Evolutionary conservation across 2,329 filamentous ascomycete genomes (phyloP), one percentile per base, ranked within the genome.

Genomic region (Verticillium isaacii): DNA sequence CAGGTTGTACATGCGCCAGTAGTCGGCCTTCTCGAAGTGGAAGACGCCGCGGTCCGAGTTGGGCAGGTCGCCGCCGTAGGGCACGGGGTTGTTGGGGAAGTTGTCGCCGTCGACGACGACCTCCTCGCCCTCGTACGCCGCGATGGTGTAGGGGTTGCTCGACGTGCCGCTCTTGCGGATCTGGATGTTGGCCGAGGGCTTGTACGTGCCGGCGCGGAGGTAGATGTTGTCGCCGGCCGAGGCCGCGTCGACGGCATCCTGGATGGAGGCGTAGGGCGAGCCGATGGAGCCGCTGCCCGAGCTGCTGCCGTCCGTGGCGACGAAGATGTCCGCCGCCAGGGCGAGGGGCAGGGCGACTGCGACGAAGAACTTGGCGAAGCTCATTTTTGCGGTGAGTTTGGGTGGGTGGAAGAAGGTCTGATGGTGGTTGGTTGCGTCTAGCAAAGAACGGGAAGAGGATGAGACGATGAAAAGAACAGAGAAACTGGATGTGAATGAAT

Each of bases 21-120:
- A 64, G 56, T 60, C 56, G 71, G 76, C 71, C 65, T 63, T 61
- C 60, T 81, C 72, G 41, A 82, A 75, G 64, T 82, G 80, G 17
- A 82, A 72, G 17, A 80, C 76, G 3, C 80, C 80, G 45, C 80
- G 74, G 58, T 80, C 77, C 2, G 68, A 64, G 50, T 74, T 75
- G 1, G 75, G 73, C 0, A 82, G 69, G 7, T 70, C 69, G 15
- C 71, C 76, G 15, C 71, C 76, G 1, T 82, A 64, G 0, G 68
- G 72, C 6, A 75, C 76, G 1, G 80, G 80, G 1, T 79, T 80
- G 32, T 75, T 73, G 1, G 63, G 68, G 1, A 76, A 62, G 4
- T 19, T 67, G 57, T 82, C 79, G 56, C 80, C 80, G 64, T 82
- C 77, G 34, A 82, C 73, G 55, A 80, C 72, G 4, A 80, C 78